Base-by-base conservation (phyloP, 208 protist genomes). In the Leishmania guyanensis region DNA sequence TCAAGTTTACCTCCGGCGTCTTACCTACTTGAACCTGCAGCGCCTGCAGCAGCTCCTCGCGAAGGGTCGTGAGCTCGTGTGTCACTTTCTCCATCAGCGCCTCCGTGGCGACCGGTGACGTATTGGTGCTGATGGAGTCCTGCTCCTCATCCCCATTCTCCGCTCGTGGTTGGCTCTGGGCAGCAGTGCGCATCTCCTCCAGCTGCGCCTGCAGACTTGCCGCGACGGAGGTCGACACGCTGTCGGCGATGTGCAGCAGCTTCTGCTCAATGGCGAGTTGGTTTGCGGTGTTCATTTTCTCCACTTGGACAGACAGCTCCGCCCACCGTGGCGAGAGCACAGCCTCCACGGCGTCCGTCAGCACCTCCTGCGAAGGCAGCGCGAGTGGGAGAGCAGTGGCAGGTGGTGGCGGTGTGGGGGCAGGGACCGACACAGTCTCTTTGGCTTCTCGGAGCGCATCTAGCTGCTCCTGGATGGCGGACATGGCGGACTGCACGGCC, bases 1-100 rank as follows among this genome's bases (percentile, higher is more conserved):
- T 92, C 22, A 97, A 74, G 80, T 97, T 88, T 73, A 96, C 86
- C 71, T 94, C 89, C 14, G 92, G 91, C 10, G 86, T 80, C 75
- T 91, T 90, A 51, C 79, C 80, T 83, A 90, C 91, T 65, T 95
- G 91, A 22, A 79, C 39, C 71, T 90, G 79, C 10, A 97, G 77
- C 8, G 88, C 77, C 20, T 80, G 48, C 50, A 95, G 54, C 43
- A 97, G 80, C 74, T 85, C 88, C 51, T 56, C 68, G n/a, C 88
- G 87, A 36, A 97, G 78, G n/a, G 5, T 68, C 29, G 81, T 26
- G 56, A 89, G 77, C 60, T 86, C 74, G 26, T 60, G 53, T 43
- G 79, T 79, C 54, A 77, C 84, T 53, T 80, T 83, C 39, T 77
- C 81, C 5, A 79, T 60, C 0, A 88, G 74, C 43, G 54, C 66